Conservation (phyloP, 306 rosid genomes). For the Glycyrrhiza uralensis region DNA sequence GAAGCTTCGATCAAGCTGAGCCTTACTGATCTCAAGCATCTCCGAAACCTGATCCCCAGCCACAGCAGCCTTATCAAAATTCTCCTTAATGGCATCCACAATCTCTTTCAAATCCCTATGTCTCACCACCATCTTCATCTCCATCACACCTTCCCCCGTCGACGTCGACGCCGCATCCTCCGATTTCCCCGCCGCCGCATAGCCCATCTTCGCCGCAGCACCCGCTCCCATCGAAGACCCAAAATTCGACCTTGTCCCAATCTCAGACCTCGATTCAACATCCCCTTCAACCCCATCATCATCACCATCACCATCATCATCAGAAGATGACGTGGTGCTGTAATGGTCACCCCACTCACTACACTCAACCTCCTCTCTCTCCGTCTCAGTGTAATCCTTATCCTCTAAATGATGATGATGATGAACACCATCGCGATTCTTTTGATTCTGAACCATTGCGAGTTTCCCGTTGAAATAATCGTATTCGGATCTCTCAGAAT, state of each 20-base stretch:
- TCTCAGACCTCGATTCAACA: conserved; percentile 65
- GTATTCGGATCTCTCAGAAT: conserved; percentile 38
- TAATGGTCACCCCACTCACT: conserved; percentile 97
- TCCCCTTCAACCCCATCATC: conserved; percentile 38
- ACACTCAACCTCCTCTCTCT: conserved; percentile 92
- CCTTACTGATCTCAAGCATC: conserved; percentile 76
- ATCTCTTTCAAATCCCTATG: conserved; percentile 91
- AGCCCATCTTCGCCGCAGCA: neutral
- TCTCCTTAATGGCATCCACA: conserved; percentile 71
- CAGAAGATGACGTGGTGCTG: conserved; percentile 71
- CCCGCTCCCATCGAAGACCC: conserved; percentile 58
- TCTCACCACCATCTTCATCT: conserved; percentile 87
- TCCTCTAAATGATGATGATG: conserved; percentile 36
- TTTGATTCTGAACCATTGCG: neutral
- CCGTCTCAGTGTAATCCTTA: conserved; percentile 53
- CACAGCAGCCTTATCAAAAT: conserved; percentile 73
- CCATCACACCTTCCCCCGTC: conserved; percentile 46
- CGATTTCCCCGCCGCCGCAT: conserved; percentile 15
- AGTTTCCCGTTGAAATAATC: conserved; percentile 25
- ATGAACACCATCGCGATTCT: neutral
- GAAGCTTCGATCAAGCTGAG: conserved; percentile 89
- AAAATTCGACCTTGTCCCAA: conserved; percentile 64
- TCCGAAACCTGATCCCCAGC: conserved; percentile 86
- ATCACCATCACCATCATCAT: conserved; percentile 24
- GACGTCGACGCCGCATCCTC: conserved; percentile 33